A percentile compares a stretch with the other conserved stretches of the same genome.
These are phyloP conservation scores for Crucibulum laeve DNA, from an alignment of 768 basidiomycete genomes.

Conservation along the genomic window DNA sequence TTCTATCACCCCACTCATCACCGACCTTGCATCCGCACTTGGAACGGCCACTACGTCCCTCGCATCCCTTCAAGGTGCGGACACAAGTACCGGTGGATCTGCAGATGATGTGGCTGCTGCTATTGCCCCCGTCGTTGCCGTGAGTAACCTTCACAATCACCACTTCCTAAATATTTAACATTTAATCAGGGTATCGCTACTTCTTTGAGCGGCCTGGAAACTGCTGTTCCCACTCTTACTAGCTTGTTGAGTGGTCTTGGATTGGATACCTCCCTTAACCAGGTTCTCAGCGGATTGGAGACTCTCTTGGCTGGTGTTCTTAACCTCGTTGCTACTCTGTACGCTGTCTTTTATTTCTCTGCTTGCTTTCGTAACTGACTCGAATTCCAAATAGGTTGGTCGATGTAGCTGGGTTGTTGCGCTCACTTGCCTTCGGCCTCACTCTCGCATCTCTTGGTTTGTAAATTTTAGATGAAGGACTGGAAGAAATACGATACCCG, in stretches of 20 bases:
- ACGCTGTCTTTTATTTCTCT: background rate
- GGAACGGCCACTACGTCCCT: conserved; percentile 1
- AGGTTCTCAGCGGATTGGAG: conserved; percentile 2
- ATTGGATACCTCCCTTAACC: conserved; percentile 1
- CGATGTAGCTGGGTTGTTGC: background rate
- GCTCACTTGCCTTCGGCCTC: background rate
- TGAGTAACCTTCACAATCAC: background rate
- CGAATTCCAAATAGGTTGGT: background rate
- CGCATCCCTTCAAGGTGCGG: background rate
- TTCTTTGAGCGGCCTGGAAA: background rate
- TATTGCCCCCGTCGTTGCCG: conserved; percentile 1
- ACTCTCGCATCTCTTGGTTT: background rate
- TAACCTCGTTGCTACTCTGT: conserved; percentile 2
- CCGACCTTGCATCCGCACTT: background rate
- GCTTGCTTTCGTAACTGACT: background rate
- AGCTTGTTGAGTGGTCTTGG: background rate
- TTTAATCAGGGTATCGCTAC: conserved; percentile 1
- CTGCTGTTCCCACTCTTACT: background rate
- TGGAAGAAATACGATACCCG: too few relatives aligned
- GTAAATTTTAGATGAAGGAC: too few relatives aligned
- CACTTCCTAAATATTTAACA: background rate
- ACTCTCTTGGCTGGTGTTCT: conserved; percentile 1
- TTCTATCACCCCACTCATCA: conserved; percentile 6
- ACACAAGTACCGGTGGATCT: conserved; percentile 5
- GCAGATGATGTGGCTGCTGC: conserved; percentile 12